These are phyloP conservation scores for Gyromitra esculenta DNA, from an alignment of 2,329 filamentous ascomycete genomes.

Conservation along the genomic window DNA sequence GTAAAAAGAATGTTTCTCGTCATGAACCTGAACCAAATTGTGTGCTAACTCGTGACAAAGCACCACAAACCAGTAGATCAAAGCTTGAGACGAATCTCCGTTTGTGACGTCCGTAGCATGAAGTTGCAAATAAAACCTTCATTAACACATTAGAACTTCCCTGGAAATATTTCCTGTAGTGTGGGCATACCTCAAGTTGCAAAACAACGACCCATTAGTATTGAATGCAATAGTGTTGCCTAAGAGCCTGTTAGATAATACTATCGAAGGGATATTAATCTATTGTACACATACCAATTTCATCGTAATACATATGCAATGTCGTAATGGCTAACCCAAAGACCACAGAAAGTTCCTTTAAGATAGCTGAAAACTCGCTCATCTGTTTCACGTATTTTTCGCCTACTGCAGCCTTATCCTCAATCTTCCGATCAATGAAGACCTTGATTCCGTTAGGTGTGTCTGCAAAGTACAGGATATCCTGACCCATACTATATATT, in stretches of 20 bases:
- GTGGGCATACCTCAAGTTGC: slow-evolving; percentile 73
- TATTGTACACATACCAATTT: slow-evolving; percentile 58
- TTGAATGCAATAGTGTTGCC: slow-evolving; percentile 95
- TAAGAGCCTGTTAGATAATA: slow-evolving; percentile 48
- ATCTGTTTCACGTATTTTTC: slow-evolving; percentile 70
- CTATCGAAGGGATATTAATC: background rate
- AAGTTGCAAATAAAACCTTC: slow-evolving; percentile 75
- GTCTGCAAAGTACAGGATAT: slow-evolving; percentile 76
- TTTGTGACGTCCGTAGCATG: slow-evolving; percentile 68
- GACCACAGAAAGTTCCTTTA: slow-evolving; percentile 75
- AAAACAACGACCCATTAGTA: slow-evolving; percentile 84
- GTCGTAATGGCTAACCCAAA: slow-evolving; percentile 76
- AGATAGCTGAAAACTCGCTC: slow-evolving; percentile 73
- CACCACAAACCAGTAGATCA: slow-evolving; percentile 94
- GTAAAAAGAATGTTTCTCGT: slow-evolving; percentile 54
- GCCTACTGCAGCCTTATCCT: slow-evolving; percentile 69
- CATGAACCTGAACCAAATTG: slow-evolving; percentile 73
- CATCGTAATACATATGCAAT: slow-evolving; percentile 89
- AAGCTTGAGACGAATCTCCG: slow-evolving; percentile 68
- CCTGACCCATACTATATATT: slow-evolving; percentile 67
- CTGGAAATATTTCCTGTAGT: background rate
- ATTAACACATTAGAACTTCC: background rate
- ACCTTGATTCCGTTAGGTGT: slow-evolving; percentile 77
- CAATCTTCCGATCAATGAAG: slow-evolving; percentile 71
- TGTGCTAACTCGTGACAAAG: slow-evolving; percentile 95